Base-by-base conservation (phyloP, 805 yeast species). In the Danielozyma ontarioensis region DNA sequence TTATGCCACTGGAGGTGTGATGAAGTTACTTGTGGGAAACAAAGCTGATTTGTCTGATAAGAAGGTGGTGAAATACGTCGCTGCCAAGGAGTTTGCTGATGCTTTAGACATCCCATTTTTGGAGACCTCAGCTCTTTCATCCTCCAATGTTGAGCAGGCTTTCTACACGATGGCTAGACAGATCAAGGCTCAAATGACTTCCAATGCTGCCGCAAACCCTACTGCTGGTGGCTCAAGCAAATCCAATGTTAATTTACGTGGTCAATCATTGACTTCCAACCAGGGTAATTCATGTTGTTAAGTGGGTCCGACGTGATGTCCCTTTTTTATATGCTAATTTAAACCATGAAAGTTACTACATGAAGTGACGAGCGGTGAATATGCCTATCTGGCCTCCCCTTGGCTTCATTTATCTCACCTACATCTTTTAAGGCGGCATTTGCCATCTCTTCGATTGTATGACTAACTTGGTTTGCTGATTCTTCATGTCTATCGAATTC, bases 101-200 rank as follows among this genome's bases (percentile, higher is more conserved):
- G 83, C 95, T 27, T 74, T 87, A 58, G 90, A 86, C 47, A 84
- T 93, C 55, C 96, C 96, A 45, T 88, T 93, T 62, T 74, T 93
- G 63, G 98, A 93, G 68, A 93, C 98, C 8, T 83, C 95, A 25
- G 98, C 98, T 17, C 77, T 88, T 60, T 84, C 84, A 53, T 83
- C 96, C 23, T 87, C 96, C 37, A 93, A 93, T 57, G 98, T 93
- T 49, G 98, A 93, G 63, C 96, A 93, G 64, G 97, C 97, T 10
- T 93, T 93, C 69, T 80, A 86, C 72, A 88, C 96, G 46, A 93
- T 93, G 98, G 95, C 97, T 8, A 83, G 95, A 62, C 97, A 93
- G 62, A 93, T 93, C 59, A 93, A 93, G 72, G 93, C 94, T 45
- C 88, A 88, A 57, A 87, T 93, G 86, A 81, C 90, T 27, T 80